Percentiles rank a stretch among this genome's conserved stretches.
These are phyloP conservation scores for Arthrobotrys sinensis DNA, from an alignment of 2,329 filamentous ascomycete species.

Conservation along the genomic window DNA sequence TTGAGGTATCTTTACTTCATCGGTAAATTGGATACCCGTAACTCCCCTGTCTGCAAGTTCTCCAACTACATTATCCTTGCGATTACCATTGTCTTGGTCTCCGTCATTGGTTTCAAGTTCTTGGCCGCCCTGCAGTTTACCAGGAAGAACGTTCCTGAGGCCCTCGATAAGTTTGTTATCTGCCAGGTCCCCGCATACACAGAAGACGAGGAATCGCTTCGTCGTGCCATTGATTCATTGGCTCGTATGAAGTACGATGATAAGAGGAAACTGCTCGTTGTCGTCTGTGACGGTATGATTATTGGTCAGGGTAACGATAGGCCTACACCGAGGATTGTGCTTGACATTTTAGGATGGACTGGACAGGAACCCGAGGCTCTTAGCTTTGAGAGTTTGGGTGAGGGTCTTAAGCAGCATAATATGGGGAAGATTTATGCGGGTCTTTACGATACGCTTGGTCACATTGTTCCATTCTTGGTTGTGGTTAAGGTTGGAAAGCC, in stretches of 20 bases:
- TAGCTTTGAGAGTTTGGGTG: constrained; percentile 95
- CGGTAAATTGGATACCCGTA: constrained; percentile 90
- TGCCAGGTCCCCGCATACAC: constrained; percentile 98
- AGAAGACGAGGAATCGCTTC: constrained; percentile 96
- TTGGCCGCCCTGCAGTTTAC: constrained; percentile 95
- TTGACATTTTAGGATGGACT: constrained; percentile 97
- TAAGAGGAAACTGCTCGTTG: constrained; percentile 93
- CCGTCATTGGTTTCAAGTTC: constrained; percentile 95
- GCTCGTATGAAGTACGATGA: constrained; percentile 97
- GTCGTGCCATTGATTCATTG: constrained; percentile 95
- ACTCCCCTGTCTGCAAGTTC: constrained; percentile 86
- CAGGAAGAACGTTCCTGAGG: constrained; percentile 90
- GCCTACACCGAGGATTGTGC: constrained; percentile 92
- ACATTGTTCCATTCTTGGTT: constrained; percentile 97
- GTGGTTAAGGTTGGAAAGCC: constrained; percentile 94
- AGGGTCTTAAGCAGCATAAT: constrained; percentile 97
- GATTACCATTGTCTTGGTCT: constrained; percentile 83
- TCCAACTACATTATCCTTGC: constrained; percentile 90
- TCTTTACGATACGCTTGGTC: constrained; percentile 95
- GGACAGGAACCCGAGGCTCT: constrained; percentile 94
- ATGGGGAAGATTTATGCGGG: constrained; percentile 99
- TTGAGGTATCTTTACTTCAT: constrained; percentile 96
- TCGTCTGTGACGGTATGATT: constrained; percentile 99
- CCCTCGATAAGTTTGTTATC: constrained; percentile 98
- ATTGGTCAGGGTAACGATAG: constrained; percentile 98